Evolutionary conservation across 177 flowering plant genomes (phyloP).

Genomic region (Vitis hybrid): DNA sequence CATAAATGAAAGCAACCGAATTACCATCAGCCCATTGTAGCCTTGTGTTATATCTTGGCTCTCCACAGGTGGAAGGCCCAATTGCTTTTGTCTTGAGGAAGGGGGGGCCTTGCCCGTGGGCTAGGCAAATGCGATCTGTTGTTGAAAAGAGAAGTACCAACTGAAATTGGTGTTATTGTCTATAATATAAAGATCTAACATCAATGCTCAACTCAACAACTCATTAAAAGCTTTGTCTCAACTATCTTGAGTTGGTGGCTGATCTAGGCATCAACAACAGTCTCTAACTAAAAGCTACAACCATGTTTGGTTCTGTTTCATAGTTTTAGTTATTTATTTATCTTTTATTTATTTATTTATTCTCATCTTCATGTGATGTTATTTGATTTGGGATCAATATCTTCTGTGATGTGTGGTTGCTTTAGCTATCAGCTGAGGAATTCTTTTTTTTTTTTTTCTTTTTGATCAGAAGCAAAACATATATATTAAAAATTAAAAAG

Average conservation of each 20-base stretch:
- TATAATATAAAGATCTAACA: too few relatives aligned
- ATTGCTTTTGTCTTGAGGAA: too few relatives aligned
- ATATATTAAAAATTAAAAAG: too few relatives aligned
- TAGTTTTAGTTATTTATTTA: background rate
- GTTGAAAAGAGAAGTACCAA: too few relatives aligned
- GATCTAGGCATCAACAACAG: too few relatives aligned
- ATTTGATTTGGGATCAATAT: background rate
- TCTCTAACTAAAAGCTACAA: too few relatives aligned
- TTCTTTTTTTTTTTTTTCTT: background rate
- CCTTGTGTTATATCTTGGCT: background rate
- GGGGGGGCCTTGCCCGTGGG: too few relatives aligned
- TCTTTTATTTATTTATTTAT: background rate
- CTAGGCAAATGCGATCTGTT: too few relatives aligned
- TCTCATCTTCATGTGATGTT: background rate
- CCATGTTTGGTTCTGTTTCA: too few relatives aligned
- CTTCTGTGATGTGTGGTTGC: background rate
- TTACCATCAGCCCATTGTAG: background rate
- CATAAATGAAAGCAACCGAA: constrained; percentile 4
- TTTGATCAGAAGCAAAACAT: too few relatives aligned
- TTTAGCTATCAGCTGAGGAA: background rate
- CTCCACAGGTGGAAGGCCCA: constrained; percentile 1
- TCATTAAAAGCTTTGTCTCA: background rate
- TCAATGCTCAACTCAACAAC: background rate
- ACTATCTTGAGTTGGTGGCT: background rate
- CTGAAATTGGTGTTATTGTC: too few relatives aligned